phyloP scores from a whole-genome alignment of 441 rosid species.

The Gossypium davidsonii region DNA sequence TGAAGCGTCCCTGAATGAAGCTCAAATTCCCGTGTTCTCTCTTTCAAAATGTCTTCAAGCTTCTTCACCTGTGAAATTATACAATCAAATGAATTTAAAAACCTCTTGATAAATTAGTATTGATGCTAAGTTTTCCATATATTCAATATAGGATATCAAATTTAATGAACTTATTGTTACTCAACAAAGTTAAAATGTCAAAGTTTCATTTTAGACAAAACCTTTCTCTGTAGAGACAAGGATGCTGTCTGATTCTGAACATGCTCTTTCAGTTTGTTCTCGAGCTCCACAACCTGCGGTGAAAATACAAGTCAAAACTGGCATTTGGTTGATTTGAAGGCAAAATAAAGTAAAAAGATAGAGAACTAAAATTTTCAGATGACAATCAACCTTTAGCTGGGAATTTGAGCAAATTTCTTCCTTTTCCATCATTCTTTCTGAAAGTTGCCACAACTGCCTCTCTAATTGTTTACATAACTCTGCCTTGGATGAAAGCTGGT shows the following conservation, averaged over 20 bases:
- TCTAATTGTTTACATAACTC: constrained; percentile 9
- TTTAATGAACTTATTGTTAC: neutral
- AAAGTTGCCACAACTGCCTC: constrained; percentile 13
- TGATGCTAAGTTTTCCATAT: neutral
- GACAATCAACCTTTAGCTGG: constrained; percentile 5
- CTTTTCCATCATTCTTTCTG: constrained; percentile 11
- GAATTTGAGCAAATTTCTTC: constrained; percentile 15
- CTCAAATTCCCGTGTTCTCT: constrained; percentile 25
- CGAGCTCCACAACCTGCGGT: constrained; percentile 22
- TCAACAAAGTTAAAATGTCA: neutral
- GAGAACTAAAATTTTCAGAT: neutral
- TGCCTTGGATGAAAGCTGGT: neutral
- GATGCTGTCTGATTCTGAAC: constrained; percentile 18
- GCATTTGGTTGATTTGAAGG: neutral
- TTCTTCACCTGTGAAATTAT: constrained; percentile 25
- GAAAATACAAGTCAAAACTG: neutral
- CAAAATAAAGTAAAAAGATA: neutral
- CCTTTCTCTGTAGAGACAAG: constrained; percentile 27
- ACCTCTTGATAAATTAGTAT: neutral
- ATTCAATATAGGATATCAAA: neutral
- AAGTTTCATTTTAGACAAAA: neutral
- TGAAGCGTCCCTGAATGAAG: constrained; percentile 26
- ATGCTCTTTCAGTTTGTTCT: constrained; percentile 17
- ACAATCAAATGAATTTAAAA: neutral
- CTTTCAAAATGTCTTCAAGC: constrained; percentile 29